Percentiles rank a stretch among this genome's conserved stretches.
phyloP scores from a whole-genome alignment of 306 rosid species.

The Astragalus glycyphyllos region DNA sequence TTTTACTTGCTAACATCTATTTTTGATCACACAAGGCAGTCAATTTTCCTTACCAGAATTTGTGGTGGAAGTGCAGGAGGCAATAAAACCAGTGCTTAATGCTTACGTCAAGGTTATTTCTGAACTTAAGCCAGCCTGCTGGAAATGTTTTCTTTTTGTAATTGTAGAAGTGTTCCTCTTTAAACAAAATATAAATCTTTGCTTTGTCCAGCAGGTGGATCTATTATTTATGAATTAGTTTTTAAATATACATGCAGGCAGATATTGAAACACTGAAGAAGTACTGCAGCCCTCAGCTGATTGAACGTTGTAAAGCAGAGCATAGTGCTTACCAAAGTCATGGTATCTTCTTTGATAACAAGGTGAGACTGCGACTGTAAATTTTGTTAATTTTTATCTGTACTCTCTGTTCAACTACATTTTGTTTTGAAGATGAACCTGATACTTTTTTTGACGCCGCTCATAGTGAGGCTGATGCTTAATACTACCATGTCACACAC shows the following conservation, averaged over 20 bases:
- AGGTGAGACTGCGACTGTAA: constrained; percentile 66
- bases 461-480: neutral
- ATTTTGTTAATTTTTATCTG: constrained; percentile 22
- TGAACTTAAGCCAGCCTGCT: constrained; percentile 33
- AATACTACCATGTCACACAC: neutral
- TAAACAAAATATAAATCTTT: neutral
- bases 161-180: neutral
- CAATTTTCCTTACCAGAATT: constrained; percentile 84
- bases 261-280: constrained; percentile 78
- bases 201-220: constrained; percentile 26
- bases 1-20: constrained; percentile 33
- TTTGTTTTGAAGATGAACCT: neutral
- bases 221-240: constrained; percentile 40
- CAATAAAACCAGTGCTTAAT: constrained; percentile 83
- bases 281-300: constrained; percentile 77
- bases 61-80: constrained; percentile 84
- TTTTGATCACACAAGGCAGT: constrained; percentile 52
- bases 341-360: constrained; percentile 86
- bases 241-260: constrained; percentile 59
- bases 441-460: too few species aligned
- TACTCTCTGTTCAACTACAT: constrained; percentile 26
- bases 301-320: constrained; percentile 95
- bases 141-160: constrained; percentile 1
- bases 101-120: constrained; percentile 78
- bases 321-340: constrained; percentile 67